A percentile compares a stretch with the other conserved stretches of the same genome.
phyloP scores from a whole-genome alignment of 306 rosid species.

The Lathyrus aphaca region DNA sequence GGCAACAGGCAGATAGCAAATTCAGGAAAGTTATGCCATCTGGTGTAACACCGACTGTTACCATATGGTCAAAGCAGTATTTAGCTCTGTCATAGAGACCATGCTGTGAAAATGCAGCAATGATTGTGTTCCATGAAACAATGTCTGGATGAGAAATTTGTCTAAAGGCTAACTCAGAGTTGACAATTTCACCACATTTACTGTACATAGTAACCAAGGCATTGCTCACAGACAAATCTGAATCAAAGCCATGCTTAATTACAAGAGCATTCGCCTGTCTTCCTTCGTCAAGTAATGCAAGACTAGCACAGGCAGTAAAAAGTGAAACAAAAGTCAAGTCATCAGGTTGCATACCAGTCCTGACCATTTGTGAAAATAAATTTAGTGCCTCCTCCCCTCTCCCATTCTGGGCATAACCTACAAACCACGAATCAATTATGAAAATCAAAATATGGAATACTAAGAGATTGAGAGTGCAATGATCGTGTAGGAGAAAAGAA shows the following conservation, averaged over 20 bases:
- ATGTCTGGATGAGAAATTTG: constrained; percentile 53
- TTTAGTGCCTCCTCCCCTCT: constrained; percentile 54
- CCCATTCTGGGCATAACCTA: constrained; percentile 58
- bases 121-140: constrained; percentile 54
- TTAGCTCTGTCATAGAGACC: constrained; percentile 54
- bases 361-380: constrained; percentile 48
- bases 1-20: constrained; percentile 52
- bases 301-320: constrained; percentile 54
- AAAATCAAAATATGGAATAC: constrained; percentile 19
- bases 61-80: constrained; percentile 44
- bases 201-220: constrained; percentile 60
- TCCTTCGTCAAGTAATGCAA: constrained; percentile 51
- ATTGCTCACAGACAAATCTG: constrained; percentile 50
- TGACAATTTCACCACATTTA: constrained; percentile 51
- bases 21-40: constrained; percentile 56
- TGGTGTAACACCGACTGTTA: constrained; percentile 33
- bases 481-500: background rate
- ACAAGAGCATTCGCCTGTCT: constrained; percentile 40
- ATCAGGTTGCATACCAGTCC: constrained; percentile 49
- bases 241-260: constrained; percentile 44
- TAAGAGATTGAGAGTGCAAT: background rate
- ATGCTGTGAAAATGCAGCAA: constrained; percentile 60
- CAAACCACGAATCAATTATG: constrained; percentile 25
- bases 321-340: constrained; percentile 51
- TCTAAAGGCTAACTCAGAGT: constrained; percentile 44